Base-by-base conservation (phyloP, 2,329 filamentous ascomycete genomes). In the Pyrenochaeta sp. region DNA sequence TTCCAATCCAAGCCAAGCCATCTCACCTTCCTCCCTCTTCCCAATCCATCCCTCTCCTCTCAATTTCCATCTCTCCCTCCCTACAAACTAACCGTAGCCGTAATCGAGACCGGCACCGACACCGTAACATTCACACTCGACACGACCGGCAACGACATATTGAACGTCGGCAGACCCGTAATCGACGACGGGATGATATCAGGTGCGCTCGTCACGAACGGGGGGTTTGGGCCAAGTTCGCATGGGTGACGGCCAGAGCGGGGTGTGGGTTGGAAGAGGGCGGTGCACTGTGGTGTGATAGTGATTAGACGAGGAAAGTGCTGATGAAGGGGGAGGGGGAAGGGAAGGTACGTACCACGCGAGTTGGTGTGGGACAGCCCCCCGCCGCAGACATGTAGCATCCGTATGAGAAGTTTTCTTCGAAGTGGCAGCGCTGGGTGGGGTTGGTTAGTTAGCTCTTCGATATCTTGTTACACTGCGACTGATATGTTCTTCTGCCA, bases 301-400 rank as follows among this genome's bases (percentile, higher is more conserved):
- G 19, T 39, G 43, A 45, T 54, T 45, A 25, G 9, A 48, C 36
- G 47, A 37, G 6, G 4, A 49, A 6, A 12, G 3, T 1, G 15
- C 5, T 5, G 15, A 3, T n/a, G 36, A 44, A 22, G 8, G 4
- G 12, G 27, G 22, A 32, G 4, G 12, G 28, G 27, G n/a, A 28
- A 8, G 24, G 39, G n/a, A 40, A 37, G 10, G 5, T 30, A 62
- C 64, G 56, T 67, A 74, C 72, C 13, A 58, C 36, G 40, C 70
- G 56, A 8, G 70, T 73, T 13, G 71, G 71, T 5, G 65, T 66
- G 13, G 72, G 71, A 50, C 71, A 74, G 6, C 69, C 71, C 30
- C 58, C 65, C 5, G 59, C 61, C 6, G 68, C 71, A n/a, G 62
- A 61, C 36, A 70, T 73, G 62, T 68, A 72, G 59, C 72, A 74